Base-by-base conservation (phyloP, 805 yeast species). In the Saccharomycopsis vini region DNA sequence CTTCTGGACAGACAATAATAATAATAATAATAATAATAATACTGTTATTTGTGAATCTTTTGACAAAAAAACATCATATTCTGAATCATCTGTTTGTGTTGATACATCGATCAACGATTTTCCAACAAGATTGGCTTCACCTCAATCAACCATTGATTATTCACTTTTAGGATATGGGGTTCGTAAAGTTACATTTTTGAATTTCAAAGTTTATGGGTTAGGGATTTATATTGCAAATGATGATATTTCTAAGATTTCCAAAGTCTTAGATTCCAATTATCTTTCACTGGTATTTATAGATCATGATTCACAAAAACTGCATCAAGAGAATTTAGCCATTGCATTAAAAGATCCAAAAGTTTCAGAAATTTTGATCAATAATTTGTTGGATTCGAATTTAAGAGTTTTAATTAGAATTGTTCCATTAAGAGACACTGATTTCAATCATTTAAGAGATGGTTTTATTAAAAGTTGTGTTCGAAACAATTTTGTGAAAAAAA, bases 391-490 rank as follows among this genome's bases (percentile, higher is more conserved):
- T 35, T 61, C 74, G 9, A 75, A 78, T 12, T 73, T 81, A 29
- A 72, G 77, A 45, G 71, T 87, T 52, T 66, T 79, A 36, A 80
- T 88, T 21, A 69, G 95, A 50, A 80, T 90, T 46, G 79, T 82
- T 9, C 97, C 98, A 0, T 78, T 81, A 15, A 75, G 96, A 57
- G 87, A 84, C 60, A 90, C 97, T 1, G 97, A 90, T 62, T 88
- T 83, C 62, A 77, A 78, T 50, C 97, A 92, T 58, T 63, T 90
- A 55, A 75, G 83, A 52, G 97, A 92, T 57, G 97, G 97, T 0
- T 73, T 92, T 49, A 73, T 87, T 39, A 81, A 89, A 58, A 77
- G 95, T 10, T 40, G 45, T 30, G 44, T 49, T n/a, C 33, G 52
- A 35, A 49, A 46, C 35, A 33, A 41, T n/a, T 39, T 26, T 21